These are phyloP conservation scores for Fistulina hepatica DNA, from an alignment of 1,284 basidiomycete genomes.

Conservation along the genomic window DNA sequence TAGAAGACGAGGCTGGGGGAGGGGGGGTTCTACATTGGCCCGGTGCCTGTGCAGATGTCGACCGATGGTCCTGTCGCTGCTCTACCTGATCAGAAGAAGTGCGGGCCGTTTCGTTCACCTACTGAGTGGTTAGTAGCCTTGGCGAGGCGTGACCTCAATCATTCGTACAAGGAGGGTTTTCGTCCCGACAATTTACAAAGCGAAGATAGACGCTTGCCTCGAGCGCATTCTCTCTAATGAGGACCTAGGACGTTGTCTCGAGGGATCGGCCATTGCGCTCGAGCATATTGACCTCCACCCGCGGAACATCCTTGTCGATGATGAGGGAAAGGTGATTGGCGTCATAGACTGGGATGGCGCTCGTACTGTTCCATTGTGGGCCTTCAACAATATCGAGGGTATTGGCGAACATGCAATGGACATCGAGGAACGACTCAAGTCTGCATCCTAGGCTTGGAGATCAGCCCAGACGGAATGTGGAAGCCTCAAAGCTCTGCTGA, in stretches of 20 bases:
- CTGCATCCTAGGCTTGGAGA: too few relatives aligned
- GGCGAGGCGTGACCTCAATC: conserved; percentile 12
- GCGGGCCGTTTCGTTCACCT: conserved; percentile 13
- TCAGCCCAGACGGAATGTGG: too few relatives aligned
- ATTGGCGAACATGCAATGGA: too few relatives aligned
- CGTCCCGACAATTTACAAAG: too few relatives aligned
- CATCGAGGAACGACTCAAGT: too few relatives aligned
- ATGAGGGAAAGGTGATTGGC: conserved; percentile 12
- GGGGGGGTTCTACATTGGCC: neutral
- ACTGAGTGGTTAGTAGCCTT: conserved; percentile 13
- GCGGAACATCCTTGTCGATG: conserved; percentile 18
- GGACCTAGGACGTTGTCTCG: neutral
- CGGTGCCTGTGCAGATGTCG: neutral
- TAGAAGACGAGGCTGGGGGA: neutral
- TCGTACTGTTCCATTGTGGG: conserved; percentile 15
- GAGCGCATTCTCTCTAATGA: neutral
- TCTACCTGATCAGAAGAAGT: conserved; percentile 3
- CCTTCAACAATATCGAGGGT: too few relatives aligned
- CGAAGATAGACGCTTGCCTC: conserved; percentile 1
- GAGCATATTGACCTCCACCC: conserved; percentile 12
- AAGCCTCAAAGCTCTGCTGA: too few relatives aligned
- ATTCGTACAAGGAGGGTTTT: conserved; percentile 2
- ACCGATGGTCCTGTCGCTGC: neutral
- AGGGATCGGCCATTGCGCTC: conserved; percentile 7
- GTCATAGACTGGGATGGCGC: conserved; percentile 20